Conservation (phyloP, 192 early-diverging fungal genomes). For the Linnemannia schmuckeri region DNA sequence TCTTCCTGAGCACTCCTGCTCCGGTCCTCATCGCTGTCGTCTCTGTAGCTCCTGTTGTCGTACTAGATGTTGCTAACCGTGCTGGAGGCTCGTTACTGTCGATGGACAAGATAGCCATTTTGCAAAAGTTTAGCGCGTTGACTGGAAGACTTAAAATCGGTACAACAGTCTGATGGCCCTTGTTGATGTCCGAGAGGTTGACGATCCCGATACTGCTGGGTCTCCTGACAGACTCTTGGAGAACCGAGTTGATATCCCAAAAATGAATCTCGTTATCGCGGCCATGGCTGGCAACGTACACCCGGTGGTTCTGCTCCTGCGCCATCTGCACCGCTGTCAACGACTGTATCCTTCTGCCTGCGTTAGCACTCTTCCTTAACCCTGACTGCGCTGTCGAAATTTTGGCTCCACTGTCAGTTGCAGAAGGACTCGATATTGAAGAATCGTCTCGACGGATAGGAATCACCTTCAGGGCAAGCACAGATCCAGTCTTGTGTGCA, state of each 20-base stretch:
- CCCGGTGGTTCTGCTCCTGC: conserved; percentile 19
- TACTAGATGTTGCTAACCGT: not conserved
- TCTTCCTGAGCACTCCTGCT: conserved; percentile 5
- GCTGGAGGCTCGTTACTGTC: conserved; percentile 11
- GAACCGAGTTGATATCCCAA: conserved; percentile 46
- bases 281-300: conserved; percentile 53
- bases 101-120: conserved; percentile 38
- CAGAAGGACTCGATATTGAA: not conserved
- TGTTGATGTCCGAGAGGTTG: not conserved
- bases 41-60: not conserved
- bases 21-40: not conserved
- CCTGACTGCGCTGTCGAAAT: not conserved
- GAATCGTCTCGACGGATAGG: not conserved
- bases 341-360: not conserved
- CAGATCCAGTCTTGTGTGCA: conserved; percentile 30
- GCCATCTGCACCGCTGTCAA: not conserved
- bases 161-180: not conserved
- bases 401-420: not conserved
- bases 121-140: conserved; percentile 59
- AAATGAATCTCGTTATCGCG: conserved; percentile 56
- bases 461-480: conserved; percentile 20
- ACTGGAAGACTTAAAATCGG: conserved; percentile 43
- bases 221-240: conserved; percentile 13
- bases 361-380: not conserved
- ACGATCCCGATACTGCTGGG: not conserved